Evolutionary conservation across 257 asterid genomes (phyloP).

Genomic region (Linderniella brevidens): DNA sequence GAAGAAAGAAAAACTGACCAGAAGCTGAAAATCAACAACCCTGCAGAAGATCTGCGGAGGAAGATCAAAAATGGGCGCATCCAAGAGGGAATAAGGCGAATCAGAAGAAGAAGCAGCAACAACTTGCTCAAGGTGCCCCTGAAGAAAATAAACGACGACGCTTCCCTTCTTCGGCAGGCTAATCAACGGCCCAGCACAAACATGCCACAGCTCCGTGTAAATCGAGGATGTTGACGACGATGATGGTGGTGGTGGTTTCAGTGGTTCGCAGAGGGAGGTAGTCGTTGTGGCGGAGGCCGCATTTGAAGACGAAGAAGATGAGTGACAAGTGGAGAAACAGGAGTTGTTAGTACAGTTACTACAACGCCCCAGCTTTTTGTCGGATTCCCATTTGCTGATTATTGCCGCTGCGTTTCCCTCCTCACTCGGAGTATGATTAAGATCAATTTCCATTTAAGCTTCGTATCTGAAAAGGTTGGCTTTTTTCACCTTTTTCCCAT

Average conservation of each 20-base stretch:
- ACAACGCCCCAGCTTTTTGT: slow-evolving; percentile 25
- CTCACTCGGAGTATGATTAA: slow-evolving; percentile 59
- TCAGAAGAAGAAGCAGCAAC: slow-evolving; percentile 43
- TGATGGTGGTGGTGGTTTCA: slow-evolving; percentile 8
- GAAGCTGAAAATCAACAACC: slow-evolving; percentile 72
- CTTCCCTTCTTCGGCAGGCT: slow-evolving; percentile 73
- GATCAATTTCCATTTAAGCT: slow-evolving; percentile 66
- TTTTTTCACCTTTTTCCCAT: too few relatives aligned
- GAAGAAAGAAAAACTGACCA: slow-evolving; percentile 26
- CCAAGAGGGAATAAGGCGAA: slow-evolving; percentile 56
- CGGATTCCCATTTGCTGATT: slow-evolving; percentile 58
- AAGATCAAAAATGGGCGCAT: slow-evolving; percentile 48
- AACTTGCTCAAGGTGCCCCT: slow-evolving; percentile 89
- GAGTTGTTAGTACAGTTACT: slow-evolving; percentile 23
- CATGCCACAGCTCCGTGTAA: slow-evolving; percentile 85
- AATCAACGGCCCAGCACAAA: slow-evolving; percentile 95
- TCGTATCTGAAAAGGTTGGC: slow-evolving; percentile 1
- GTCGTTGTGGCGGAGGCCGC: slow-evolving; percentile 22
- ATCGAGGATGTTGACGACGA: slow-evolving; percentile 31
- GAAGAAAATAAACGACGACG: slow-evolving; percentile 87
- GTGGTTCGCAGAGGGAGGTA: too few relatives aligned
- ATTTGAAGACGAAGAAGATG: slow-evolving; percentile 50
- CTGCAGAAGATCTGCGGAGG: slow-evolving; percentile 86
- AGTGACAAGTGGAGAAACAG: slow-evolving; percentile 32
- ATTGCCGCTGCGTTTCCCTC: slow-evolving; percentile 18